A percentile compares a stretch with the other conserved stretches of the same genome.
Conservation (phyloP, 257 asterid species). For the Salvia hispanica region DNA sequence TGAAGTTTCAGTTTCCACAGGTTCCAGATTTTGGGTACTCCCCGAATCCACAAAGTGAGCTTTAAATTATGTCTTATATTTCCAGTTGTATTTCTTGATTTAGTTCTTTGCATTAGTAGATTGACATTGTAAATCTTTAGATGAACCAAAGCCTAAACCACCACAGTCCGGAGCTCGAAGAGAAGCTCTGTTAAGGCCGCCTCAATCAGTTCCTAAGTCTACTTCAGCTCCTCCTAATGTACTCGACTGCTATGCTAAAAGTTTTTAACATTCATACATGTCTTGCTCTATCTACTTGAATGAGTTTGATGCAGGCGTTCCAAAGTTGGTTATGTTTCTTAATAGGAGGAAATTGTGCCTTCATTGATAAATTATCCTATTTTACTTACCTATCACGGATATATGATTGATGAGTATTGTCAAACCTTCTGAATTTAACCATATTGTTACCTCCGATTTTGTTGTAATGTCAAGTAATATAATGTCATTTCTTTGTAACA, state of each 20-base stretch:
- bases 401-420: constrained; percentile 2
- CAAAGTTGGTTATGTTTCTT: constrained; percentile 3
- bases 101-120: not conserved
- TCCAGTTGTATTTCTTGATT: constrained; percentile 5
- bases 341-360: constrained; percentile 10
- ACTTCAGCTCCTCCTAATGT: constrained; percentile 75
- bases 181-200: constrained; percentile 67
- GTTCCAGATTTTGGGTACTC: constrained; percentile 76
- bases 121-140: constrained; percentile 35
- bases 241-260: constrained; percentile 37
- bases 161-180: constrained; percentile 51
- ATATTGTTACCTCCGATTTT: not conserved
- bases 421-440: not conserved
- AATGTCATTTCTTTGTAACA: not conserved
- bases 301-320: constrained; percentile 20
- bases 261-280: constrained; percentile 17
- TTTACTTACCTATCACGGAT: not conserved
- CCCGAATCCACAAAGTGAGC: constrained; percentile 83
- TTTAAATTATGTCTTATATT: constrained; percentile 28
- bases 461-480: not conserved
- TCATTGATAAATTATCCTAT: not conserved
- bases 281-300: constrained; percentile 5
- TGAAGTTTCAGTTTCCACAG: constrained; percentile 48
- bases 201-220: constrained; percentile 64
- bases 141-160: constrained; percentile 64